Base-by-base conservation (phyloP, 83 land plant genomes). In the Picea abies region DNA sequence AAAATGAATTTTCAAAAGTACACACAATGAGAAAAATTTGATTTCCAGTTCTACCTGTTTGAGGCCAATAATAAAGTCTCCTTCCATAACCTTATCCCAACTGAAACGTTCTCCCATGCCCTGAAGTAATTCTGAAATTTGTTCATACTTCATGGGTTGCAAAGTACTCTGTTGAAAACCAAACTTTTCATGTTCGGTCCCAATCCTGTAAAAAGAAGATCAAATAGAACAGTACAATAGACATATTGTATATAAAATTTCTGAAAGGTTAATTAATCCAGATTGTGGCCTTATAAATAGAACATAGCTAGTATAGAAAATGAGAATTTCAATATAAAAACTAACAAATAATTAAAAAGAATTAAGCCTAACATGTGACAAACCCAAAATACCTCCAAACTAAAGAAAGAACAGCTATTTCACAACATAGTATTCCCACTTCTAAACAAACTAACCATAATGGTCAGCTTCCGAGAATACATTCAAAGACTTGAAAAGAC, bases 141-240 rank as follows among this genome's bases (percentile, higher is more conserved):
- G 99, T 26, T 94, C 95, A 81, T 98, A 96, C 37, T 80, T 90
- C 86, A 96, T 91, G 29, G 99, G 99, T 10, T 90, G 87, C 84
- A 98, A 82, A 47, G 87, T 90, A 17, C 63, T 88, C 87, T 90
- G 72, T 82, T 96, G 90, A 86, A 98, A 98, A 52, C 99, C 99
- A 90, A 98, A 98, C 86, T 96, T 98, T 82, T 98, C 99, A 88
- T 98, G 99, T 83, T 98, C 99, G 60, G 99, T 98, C 20, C 99
- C 99, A 75, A 98, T 96, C 90, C 99, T 96, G 92, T 80, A 65
- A 76, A 69, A 72, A 73, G 16, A 64, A 71, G 6, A 44, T 60
- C 25, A 81, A 10, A 65, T 39, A 37, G 52, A 65, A 26, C 47
- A 41, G 77, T 23, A 32, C 60, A 71, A 80, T 7, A 73, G 56